Conservation (phyloP, 2,329 filamentous ascomycete genomes). For the Aspergillus jensenii region DNA sequence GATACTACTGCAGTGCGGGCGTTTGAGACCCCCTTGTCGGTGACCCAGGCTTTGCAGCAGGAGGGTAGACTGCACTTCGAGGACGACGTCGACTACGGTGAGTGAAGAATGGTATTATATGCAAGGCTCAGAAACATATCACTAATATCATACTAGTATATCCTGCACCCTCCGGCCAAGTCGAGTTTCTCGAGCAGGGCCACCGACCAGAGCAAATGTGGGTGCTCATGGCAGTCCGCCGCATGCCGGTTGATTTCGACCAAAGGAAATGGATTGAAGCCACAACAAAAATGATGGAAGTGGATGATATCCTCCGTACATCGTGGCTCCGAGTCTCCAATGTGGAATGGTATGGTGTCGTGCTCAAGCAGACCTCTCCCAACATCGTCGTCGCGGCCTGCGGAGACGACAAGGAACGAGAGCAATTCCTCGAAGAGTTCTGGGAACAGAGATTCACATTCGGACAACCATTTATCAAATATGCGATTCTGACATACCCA, state of each 20-base stretch:
- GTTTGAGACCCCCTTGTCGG: not conserved
- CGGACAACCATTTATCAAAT: not conserved
- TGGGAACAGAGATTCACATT: not conserved
- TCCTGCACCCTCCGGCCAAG: not conserved
- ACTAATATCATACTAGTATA: not conserved
- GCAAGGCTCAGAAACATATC: too few species aligned
- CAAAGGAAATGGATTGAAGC: not conserved
- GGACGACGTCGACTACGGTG: too few species aligned
- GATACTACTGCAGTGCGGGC: not conserved
- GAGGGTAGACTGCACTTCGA: not conserved
- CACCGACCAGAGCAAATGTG: not conserved
- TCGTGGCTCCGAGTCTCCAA: not conserved
- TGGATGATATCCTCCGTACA: not conserved
- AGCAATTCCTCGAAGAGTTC: not conserved
- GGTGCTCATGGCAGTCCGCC: not conserved
- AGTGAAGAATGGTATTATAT: too few species aligned
- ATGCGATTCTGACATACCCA: not conserved
- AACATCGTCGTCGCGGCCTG: not conserved
- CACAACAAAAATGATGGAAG: not conserved
- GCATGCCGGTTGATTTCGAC: not conserved
- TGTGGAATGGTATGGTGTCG: not conserved
- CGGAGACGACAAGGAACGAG: not conserved
- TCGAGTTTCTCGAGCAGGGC: not conserved
- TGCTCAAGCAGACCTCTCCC: not conserved
- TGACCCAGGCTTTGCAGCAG: not conserved